Percentiles rank a stretch among this genome's conserved stretches.
Conservation (phyloP, 805 yeast genomes). For the Kodamaea kakaduensis region DNA sequence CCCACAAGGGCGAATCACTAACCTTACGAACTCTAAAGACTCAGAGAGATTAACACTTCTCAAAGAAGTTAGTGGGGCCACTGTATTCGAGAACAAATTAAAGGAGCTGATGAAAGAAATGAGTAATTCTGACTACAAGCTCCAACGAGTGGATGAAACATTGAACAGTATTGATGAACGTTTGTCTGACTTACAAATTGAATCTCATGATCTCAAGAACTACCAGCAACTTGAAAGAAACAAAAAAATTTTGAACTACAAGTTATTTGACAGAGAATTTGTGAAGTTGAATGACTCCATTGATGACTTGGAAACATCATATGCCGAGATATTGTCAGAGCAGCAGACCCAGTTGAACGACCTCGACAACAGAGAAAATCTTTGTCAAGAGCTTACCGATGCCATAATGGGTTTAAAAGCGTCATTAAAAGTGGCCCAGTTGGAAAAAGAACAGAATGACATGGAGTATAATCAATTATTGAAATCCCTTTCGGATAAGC, state of each 20-base stretch:
- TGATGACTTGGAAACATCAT: slow-evolving; percentile 56
- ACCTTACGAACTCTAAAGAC: slow-evolving; percentile 86
- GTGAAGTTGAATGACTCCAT: slow-evolving; percentile 56
- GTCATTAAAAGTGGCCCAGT: slow-evolving; percentile 45
- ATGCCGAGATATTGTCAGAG: slow-evolving; percentile 47
- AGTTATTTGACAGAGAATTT: slow-evolving; percentile 73
- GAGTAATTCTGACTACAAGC: slow-evolving; percentile 64
- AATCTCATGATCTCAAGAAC: slow-evolving; percentile 67
- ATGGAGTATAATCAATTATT: slow-evolving; percentile 47
- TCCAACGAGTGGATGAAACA: slow-evolving; percentile 70
- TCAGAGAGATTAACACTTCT: slow-evolving; percentile 70
- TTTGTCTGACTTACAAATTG: slow-evolving; percentile 73
- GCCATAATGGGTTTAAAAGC: slow-evolving; percentile 46
- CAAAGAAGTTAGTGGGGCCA: slow-evolving; percentile 94
- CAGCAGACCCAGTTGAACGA: slow-evolving; percentile 52
- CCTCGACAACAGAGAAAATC: slow-evolving; percentile 57
- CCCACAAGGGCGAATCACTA: slow-evolving; percentile 91
- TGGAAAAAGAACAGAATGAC: slow-evolving; percentile 56
- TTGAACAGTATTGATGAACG: slow-evolving; percentile 66
- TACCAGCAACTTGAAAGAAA: slow-evolving; percentile 65
- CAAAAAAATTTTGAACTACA: slow-evolving; percentile 69
- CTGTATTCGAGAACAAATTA: slow-evolving; percentile 77
- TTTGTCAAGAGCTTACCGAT: slow-evolving; percentile 42
- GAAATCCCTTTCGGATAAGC: slow-evolving; percentile 46
- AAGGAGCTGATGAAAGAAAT: slow-evolving; percentile 77